Base-by-base conservation (phyloP, 2,329 filamentous ascomycete species). In the Aureobasidium sp. region DNA sequence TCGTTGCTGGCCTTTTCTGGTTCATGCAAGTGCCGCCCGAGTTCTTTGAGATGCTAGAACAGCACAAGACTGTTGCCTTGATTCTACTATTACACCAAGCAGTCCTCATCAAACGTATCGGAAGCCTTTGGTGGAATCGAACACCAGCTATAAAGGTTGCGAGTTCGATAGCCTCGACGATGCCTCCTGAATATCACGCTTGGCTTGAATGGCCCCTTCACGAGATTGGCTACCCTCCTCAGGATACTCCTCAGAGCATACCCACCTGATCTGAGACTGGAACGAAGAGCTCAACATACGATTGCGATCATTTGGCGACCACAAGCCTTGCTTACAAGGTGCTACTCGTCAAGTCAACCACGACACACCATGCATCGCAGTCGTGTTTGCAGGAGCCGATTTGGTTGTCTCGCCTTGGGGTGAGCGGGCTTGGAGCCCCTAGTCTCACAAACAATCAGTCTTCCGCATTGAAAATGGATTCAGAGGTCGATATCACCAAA, bases 191-290 rank as follows among this genome's bases (percentile, higher is more conserved):
- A 24, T 53, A 53, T 16, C 51, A 53, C 32, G 22, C 32, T 6
- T 53, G 51, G 51, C 39, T 53, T 1, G 51, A 53, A 32, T 53
- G 51, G 51, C 51, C 51, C 4, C 25, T 37, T 7, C 51, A 41
- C 21, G 40, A 53, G 41, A 39, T 53, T 12, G 51, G 41, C 6
- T 53, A 47, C 17, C 16, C 17, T 16, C 34, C 51, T 11, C 11
- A 51, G 16, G 7, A 27, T 27, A 14, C 5, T 27, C 5, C 10
- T 14, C 32, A 11, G 44, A 48, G n/a, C n/a, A n/a, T n/a, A n/a
- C n/a, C n/a, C n/a, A n/a, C n/a, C n/a, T n/a, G n/a, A n/a, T n/a
- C n/a, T n/a, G n/a, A n/a, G n/a, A n/a, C n/a, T n/a, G n/a, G n/a
- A n/a, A n/a, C n/a, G n/a, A n/a, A n/a, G n/a, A n/a, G n/a, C n/a